A percentile compares a stretch with the other conserved stretches of the same genome.
Conservation (phyloP, 495 filamentous ascomycete species). For the Aeminium ludgeri region DNA sequence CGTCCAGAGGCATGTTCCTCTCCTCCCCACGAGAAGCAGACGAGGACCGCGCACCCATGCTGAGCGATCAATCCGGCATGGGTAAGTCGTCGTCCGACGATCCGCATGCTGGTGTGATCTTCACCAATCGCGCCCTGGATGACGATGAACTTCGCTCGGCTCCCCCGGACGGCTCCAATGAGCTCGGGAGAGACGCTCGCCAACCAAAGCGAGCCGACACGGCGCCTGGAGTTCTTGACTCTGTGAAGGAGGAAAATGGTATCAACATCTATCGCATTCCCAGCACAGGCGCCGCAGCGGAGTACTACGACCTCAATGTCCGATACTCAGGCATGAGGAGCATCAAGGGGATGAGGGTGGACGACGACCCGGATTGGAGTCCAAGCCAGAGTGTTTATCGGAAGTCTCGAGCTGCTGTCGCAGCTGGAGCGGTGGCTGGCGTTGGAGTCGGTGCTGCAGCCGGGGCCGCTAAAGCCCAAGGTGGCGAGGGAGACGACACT, state of each 20-base stretch:
- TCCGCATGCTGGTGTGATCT: background rate
- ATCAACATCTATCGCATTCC: conserved; percentile 14
- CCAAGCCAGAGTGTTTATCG: too few species aligned
- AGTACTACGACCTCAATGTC: conserved; percentile 8
- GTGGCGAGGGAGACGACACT: too few species aligned
- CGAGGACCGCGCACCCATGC: conserved; percentile 2
- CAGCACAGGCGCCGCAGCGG: conserved; percentile 8
- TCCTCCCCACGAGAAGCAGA: conserved; percentile 3
- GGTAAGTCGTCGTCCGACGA: background rate
- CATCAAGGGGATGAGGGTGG: background rate
- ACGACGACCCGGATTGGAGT: background rate
- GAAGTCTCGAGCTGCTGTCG: too few species aligned
- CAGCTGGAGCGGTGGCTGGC: too few species aligned
- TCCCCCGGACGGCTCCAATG: conserved; percentile 4
- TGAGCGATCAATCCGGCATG: conserved; percentile 3
- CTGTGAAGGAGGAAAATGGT: background rate
- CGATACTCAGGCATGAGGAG: conserved; percentile 2
- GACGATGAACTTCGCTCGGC: conserved; percentile 10
- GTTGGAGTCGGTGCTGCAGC: too few species aligned
- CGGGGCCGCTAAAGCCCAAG: too few species aligned
- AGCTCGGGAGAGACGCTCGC: conserved; percentile 19
- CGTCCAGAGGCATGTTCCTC: conserved; percentile 2
- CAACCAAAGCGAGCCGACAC: conserved; percentile 9
- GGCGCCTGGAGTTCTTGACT: conserved; percentile 12
- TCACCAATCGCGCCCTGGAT: conserved; percentile 1